A percentile compares a stretch with the other conserved stretches of the same genome.
phyloP scores from a whole-genome alignment of 1,284 basidiomycete genomes.

The Heterobasidion occidentale region DNA sequence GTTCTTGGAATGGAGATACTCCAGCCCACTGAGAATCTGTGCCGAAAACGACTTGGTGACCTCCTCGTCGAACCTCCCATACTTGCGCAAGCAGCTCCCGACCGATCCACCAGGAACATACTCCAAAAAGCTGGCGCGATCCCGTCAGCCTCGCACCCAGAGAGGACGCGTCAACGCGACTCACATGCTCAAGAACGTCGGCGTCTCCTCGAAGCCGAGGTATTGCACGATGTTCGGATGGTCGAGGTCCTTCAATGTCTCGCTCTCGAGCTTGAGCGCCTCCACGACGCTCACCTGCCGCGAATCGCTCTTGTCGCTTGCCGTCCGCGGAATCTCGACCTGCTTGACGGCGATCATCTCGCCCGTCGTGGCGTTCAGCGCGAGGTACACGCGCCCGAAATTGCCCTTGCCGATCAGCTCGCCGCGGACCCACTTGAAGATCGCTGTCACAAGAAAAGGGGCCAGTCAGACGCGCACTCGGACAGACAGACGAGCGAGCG shows the following conservation, averaged over 20 bases:
- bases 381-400: constrained; percentile 94
- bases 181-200: constrained; percentile 87
- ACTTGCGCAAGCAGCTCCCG: constrained; percentile 85
- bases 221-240: constrained; percentile 98
- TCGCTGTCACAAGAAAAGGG: constrained; percentile 39
- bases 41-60: constrained; percentile 90
- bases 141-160: background rate
- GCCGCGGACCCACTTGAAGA: constrained; percentile 98
- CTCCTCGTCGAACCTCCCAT: constrained; percentile 89
- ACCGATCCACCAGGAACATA: constrained; percentile 98
- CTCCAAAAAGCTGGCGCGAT: constrained; percentile 75
- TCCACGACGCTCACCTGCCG: constrained; percentile 85
- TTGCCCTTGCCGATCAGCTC: constrained; percentile 96
- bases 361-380: constrained; percentile 95
- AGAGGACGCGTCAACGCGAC: constrained; percentile 22
- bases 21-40: constrained; percentile 89
- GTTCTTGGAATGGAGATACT: constrained; percentile 87
- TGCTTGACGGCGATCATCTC: constrained; percentile 99
- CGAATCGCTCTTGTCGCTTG: constrained; percentile 83
- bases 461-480: constrained; percentile 1
- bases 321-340: constrained; percentile 89
- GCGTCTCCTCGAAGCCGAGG: constrained; percentile 94
- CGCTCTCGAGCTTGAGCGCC: constrained; percentile 90
- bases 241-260: constrained; percentile 92
- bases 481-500: constrained; percentile 6